Evolutionary conservation across 116 monocot species (phyloP).

Genomic region (Dioscorea cayenensis): DNA sequence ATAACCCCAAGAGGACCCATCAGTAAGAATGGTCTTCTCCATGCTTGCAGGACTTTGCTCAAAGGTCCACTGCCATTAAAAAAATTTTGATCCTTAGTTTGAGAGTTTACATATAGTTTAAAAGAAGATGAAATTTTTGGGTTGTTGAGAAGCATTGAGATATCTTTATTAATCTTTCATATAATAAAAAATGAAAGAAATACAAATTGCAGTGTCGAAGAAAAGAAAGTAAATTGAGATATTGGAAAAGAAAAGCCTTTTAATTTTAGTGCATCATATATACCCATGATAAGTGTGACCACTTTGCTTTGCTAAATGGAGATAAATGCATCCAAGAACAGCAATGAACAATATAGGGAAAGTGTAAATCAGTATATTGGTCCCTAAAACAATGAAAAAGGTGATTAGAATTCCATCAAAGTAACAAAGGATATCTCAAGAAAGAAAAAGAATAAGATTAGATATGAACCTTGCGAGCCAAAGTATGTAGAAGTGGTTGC

Average conservation of each 20-base stretch:
- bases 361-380: constrained; percentile 11
- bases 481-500: neutral
- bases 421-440: neutral
- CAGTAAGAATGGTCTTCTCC: constrained; percentile 40
- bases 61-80: neutral
- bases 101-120: no score
- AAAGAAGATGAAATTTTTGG: no score
- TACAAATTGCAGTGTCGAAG: no score
- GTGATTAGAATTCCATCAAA: neutral
- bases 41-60: constrained; percentile 8
- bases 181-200: no score
- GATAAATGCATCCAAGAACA: constrained; percentile 12
- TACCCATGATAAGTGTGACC: neutral
- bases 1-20: constrained; percentile 49
- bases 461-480: neutral
- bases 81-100: neutral
- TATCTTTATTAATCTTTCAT: no score
- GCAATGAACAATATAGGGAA: constrained; percentile 25
- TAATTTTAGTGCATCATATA: neutral
- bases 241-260: no score
- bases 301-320: constrained; percentile 6
- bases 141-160: no score
- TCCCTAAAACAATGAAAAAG: constrained; percentile 10
- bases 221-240: no score
- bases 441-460: neutral